Base-by-base conservation (phyloP, 2,329 filamentous ascomycete genomes). In the Fusarium armeniacum region DNA sequence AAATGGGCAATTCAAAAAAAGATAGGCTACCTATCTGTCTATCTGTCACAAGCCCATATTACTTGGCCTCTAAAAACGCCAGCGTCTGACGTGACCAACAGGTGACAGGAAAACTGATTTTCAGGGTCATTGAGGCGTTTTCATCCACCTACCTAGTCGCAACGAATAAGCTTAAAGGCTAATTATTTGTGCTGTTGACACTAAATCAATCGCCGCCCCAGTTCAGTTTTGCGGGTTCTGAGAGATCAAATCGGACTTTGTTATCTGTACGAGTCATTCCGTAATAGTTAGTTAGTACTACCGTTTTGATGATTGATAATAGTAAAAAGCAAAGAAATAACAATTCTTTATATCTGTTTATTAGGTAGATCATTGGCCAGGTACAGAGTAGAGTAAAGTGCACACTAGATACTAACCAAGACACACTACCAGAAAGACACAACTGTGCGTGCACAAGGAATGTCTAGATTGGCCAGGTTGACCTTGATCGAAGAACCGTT, bases 141-240 rank as follows among this genome's bases (percentile, higher is more conserved):
- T n/a, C n/a, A 22, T 22, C 36, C 22, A 40, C n/a, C 16, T 40
- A 40, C n/a, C 36, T 65, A 46, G 36, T 30, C 63, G 49, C 35
- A 24, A 30, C 10, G 50, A 61, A 51, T 67, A 67, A 67, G 64
- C 62, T 67, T 67, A 67, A 66, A 66, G 45, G 45, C 40, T 62
- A 67, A 47, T 51, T 30, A 30, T 30, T 30, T 10, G 9, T 11
- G 28, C 10, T 18, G 35, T 26, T 51, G 8, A 12, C 36, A 20
- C 24, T 52, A 51, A 50, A 50, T 15, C 33, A 60, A 62, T 22
- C 15, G 33, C 49, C 15, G 33, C 49, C 55, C 63, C 36, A 44
- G 26, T 35, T 32, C 22, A 26, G 12, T 44, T 44, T 44, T 44
- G 22, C 22, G 28, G 41, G 32, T 40, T 47, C 41, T 53, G 15